Conservation (phyloP, 2,329 filamentous ascomycete genomes). For the Sporothrix mexicana region DNA sequence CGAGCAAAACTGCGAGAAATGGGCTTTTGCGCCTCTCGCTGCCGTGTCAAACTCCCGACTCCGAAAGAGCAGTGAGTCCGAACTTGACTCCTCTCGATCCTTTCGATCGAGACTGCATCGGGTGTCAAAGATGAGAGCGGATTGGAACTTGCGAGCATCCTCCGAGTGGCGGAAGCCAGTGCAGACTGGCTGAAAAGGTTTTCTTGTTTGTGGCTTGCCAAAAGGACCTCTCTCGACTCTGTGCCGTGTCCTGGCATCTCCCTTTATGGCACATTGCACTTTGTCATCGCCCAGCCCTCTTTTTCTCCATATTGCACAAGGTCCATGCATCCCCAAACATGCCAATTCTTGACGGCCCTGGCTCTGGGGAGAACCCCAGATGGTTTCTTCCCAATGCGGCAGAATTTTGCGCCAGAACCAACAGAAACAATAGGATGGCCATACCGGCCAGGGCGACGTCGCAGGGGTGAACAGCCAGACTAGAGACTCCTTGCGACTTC, state of each 20-base stretch:
- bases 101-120: background rate
- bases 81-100: background rate
- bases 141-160: background rate
- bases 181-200: background rate
- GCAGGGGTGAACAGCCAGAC: background rate
- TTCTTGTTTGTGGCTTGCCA: background rate
- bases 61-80: background rate
- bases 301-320: background rate
- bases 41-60: background rate
- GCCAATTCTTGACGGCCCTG: background rate
- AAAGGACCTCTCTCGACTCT: too few species aligned
- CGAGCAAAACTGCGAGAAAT: background rate
- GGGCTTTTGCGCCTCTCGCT: background rate
- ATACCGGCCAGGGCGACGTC: background rate
- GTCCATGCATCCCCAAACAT: background rate
- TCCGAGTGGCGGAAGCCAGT: constrained; percentile 6
- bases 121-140: background rate
- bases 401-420: background rate
- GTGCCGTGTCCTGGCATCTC: too few species aligned
- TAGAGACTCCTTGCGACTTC: too few species aligned
- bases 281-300: background rate
- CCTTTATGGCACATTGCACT: background rate
- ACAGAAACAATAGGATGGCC: background rate
- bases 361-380: background rate
- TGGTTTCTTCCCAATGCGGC: background rate